Evolutionary conservation across 441 rosid genomes (phyloP).

Genomic region (Pelargonium myrrhifolium): DNA sequence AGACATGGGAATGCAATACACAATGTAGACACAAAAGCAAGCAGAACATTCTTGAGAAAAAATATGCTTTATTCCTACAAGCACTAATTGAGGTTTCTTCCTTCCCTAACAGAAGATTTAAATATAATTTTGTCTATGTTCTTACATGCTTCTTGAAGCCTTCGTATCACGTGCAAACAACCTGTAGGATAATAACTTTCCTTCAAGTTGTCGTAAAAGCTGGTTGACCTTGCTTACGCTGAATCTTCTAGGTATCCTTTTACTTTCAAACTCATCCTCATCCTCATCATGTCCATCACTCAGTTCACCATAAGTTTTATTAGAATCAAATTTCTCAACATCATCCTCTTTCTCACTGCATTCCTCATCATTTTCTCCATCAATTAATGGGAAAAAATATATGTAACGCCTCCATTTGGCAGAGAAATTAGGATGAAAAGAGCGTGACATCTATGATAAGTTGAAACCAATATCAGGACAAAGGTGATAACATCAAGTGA

Average conservation of each 20-base stretch:
- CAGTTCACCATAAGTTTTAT: not conserved
- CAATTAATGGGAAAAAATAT: constrained; percentile 73
- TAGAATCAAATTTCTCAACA: constrained; percentile 19
- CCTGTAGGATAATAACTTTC: constrained; percentile 73
- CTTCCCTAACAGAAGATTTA: constrained; percentile 1
- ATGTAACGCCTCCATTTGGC: constrained; percentile 96
- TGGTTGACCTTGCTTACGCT: constrained; percentile 57
- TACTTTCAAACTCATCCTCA: constrained; percentile 35
- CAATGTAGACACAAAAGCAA: not conserved
- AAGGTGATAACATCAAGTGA: not conserved
- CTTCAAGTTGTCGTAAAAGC: constrained; percentile 73
- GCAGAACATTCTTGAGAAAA: not conserved
- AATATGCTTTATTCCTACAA: too few relatives aligned
- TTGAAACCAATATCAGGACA: constrained; percentile 4
- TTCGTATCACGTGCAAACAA: constrained; percentile 93
- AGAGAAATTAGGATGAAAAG: constrained; percentile 90
- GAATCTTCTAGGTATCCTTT: constrained; percentile 45
- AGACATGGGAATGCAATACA: not conserved
- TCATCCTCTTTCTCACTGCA: constrained; percentile 25
- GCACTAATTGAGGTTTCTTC: not conserved
- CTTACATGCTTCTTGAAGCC: constrained; percentile 90
- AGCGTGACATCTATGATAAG: constrained; percentile 64
- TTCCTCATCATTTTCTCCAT: constrained; percentile 36
- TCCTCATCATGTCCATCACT: constrained; percentile 18
- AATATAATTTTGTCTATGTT: not conserved